Base-by-base conservation (phyloP, 2,329 filamentous ascomycete genomes). In the Phialocephala subalpina region DNA sequence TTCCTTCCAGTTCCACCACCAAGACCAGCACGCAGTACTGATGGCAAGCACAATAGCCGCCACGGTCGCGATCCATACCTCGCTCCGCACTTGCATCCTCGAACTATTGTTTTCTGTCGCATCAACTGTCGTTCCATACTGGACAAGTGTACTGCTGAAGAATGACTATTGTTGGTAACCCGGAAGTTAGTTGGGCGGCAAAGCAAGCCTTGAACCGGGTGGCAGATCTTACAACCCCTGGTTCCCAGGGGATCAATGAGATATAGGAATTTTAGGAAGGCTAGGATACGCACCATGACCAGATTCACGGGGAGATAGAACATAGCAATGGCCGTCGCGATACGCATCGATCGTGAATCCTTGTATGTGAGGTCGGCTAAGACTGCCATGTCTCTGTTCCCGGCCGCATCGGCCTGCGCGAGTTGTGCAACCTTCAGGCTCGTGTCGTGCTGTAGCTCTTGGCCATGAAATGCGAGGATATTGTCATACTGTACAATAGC, bases 341-440 rank as follows among this genome's bases (percentile, higher is more conserved):
- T 59, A 42, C 57, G 57, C 57, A 59, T 59, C 38, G 57, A 22
- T 42, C 57, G 57, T 45, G 57, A 59, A 33, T 59, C 57, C 22
- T 59, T 59, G 35, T 42, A 25, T 33, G 38, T 59, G 35, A 42
- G 38, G 35, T 33, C 38, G 20, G 57, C 35, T 42, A 59, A 27
- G 18, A 25, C 35, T 12, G 35, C 57, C 57, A 59, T 59, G 35
- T 22, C 18, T 42, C 38, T 42, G 8, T 22, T 47, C 57, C 27
- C 57, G n/a, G 18, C 8, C 36, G 57, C 35, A 33, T 59, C 38
- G 38, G 8, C 27, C 22, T 59, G n/a, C 36, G 57, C 35, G 5
- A 59, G 18, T 2, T 47, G 57, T 27, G 18, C n/a, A 47, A 59
- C 33, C 57, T 59, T 22, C 22, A 47, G 18, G 57, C 38, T 47